Base-by-base conservation (phyloP, 768 basidiomycete species). In the Calocybe cyanea region DNA sequence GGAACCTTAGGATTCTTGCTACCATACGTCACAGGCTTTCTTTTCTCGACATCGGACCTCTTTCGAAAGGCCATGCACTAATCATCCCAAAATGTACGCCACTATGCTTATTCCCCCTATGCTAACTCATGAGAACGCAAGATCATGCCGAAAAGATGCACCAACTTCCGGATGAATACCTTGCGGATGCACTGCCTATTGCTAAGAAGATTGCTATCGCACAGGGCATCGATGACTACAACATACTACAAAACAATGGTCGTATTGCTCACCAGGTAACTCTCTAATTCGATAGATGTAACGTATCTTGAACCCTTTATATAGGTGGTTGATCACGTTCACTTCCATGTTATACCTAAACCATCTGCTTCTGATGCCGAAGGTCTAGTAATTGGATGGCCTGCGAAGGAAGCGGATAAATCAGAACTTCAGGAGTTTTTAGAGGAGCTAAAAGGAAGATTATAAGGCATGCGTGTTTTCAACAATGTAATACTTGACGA, bases 311-410 rank as follows among this genome's bases (percentile, higher is more conserved):
- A 10, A 43, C 13, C 38, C 7, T 24, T 11, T 30, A 19, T 28
- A 45, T 51, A 85, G 81, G 70, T 78, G 41, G 91, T 95, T 20
- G 78, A 83, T 44, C 92, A 95, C 56, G 91, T 92, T 11, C 92
- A 95, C 63, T 92, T 92, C 68, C 92, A 97, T 57, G 75, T 97
- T 55, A 94, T 97, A 50, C 93, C 94, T 2, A 97, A 96, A 62
- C 91, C 88, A 0, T 60, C 65, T n/a, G 73, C 59, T 2, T 66
- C 68, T 4, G 77, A 82, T 36, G 60, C 76, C 4, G 81, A 87
- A 54, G 95, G 95, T 3, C 74, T 99, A 20, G 80, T 80, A 10
- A 68, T 97, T 44, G 80, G 78, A 14, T 97, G 95, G 95, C 89
- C 89, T 1, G 62, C 72, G 1, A 67, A 81, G 64, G 57, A 67